Evolutionary conservation across 1,284 basidiomycete species (phyloP), one percentile per base, ranked within the genome.

Genomic region (Pulveroboletus sp.): DNA sequence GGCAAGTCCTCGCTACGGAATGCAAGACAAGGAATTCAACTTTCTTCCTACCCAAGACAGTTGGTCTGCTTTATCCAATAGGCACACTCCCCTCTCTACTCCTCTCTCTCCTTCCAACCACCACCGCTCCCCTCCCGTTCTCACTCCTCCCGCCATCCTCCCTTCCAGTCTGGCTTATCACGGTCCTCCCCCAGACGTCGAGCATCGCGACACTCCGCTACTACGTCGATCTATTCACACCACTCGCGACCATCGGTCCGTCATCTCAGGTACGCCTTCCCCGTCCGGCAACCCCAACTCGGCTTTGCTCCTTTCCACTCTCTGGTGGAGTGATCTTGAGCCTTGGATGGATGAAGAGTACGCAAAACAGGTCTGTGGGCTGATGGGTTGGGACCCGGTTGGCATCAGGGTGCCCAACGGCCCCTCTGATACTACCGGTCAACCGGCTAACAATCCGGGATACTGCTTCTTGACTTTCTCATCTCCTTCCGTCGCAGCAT

Each of bases 301-400:
- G 52, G 56, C 61, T 65, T 48, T 69, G 10, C 64, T 76, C 48
- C 76, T 77, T 61, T 79, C 78, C 41, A 86, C 87, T 24, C 83
- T 93, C 57, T 89, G 84, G 79, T 90, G 91, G 86, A 83, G 84
- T 64, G 86, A 89, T 67, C 80, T 93, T 56, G 91, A 93, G 72
- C 84, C 87, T 64, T 93, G 91, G 91, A 93, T 93, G 91, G 91
- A 93, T 75, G 90, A 91, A 80, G 87, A 90, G 69, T 93, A 93
- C 76, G 88, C 83, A 46, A 87, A 87, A 71, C 87, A 90, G 69
- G 88, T 91, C 64, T 89, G 88, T 71, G 74, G 71, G 54, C 76
- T 91, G 67, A 89, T 91, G 87, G 81, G 83, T 59, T 91, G 89
- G 89, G 84, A 89, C 54, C 81, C 86, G 29, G 76, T 84, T 70